These are phyloP conservation scores for Termitomyces sp. DNA, from an alignment of 768 basidiomycete genomes.

Conservation along the genomic window DNA sequence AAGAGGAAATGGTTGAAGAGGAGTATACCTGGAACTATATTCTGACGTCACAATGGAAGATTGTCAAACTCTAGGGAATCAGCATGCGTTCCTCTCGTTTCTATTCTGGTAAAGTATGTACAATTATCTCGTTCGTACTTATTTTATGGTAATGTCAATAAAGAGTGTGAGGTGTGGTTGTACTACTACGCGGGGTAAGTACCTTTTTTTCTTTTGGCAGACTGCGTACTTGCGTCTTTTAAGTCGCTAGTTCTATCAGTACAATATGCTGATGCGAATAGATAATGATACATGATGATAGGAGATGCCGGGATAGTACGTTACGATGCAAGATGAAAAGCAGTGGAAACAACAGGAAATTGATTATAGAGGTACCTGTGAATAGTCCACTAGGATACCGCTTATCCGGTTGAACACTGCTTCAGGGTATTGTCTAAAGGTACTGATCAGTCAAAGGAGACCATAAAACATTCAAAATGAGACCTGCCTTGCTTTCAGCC, in stretches of 20 bases:
- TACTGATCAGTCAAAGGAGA: not conserved
- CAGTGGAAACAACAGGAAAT: not conserved
- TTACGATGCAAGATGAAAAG: slow-evolving; percentile 1
- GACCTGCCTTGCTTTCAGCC: slow-evolving; percentile 66
- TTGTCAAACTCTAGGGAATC: slow-evolving; percentile 9
- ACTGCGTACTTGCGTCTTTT: not conserved
- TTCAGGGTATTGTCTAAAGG: slow-evolving; percentile 63
- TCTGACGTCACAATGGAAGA: slow-evolving; percentile 14
- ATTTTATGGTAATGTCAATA: not conserved
- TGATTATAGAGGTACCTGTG: slow-evolving; percentile 38
- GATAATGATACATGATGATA: slow-evolving; percentile 10
- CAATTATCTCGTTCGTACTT: too few relatives aligned
- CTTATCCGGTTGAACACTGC: slow-evolving; percentile 79
- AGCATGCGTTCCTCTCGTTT: too few relatives aligned
- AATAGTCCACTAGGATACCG: slow-evolving; percentile 74
- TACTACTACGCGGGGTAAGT: not conserved
- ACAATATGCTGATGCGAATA: not conserved
- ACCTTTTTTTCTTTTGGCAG: slow-evolving; percentile 2
- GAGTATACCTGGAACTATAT: slow-evolving; percentile 21
- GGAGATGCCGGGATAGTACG: not conserved
- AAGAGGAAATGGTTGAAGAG: slow-evolving; percentile 18
- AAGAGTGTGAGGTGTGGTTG: not conserved
- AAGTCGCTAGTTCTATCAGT: slow-evolving; percentile 7
- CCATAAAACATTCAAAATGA: slow-evolving; percentile 4
- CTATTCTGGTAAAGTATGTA: not conserved